Base-by-base conservation (phyloP, 1,284 basidiomycete genomes). In the Blastosporella zonata region DNA sequence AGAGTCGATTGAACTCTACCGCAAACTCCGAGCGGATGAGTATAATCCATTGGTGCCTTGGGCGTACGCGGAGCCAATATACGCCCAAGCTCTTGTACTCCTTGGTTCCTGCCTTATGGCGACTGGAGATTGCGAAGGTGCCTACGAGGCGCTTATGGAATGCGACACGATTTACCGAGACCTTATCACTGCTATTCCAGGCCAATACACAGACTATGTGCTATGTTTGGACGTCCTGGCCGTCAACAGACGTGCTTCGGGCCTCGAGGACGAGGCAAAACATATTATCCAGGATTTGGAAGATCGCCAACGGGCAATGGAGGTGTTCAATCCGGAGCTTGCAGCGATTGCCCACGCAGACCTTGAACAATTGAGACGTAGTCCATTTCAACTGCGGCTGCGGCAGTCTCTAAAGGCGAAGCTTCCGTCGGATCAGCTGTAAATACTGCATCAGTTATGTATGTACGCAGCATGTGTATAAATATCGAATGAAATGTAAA, bases 321-420 rank as follows among this genome's bases (percentile, higher is more conserved):
- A 48, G 23, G 35, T 40, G 1, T 49, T 51, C 17, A 43, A 44
- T 43, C 47, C 46, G n/a, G 40, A 52, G 17, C 20, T 52, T 13
- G 50, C 41, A 10, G 8, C n/a, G 12, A 39, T 47, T 21, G 42
- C 38, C 3, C 51, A 15, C 15, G 21, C n/a, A 28, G 18, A 36
- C 22, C 33, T 44, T 23, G 44, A 38, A 25, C 43, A 43, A 22
- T 18, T 54, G 27, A 42, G 33, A 31, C 39, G 25, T 20, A 43
- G 48, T 2, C 47, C 47, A 17, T 55, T 47, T 2, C 42, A 47
- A 40, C 13, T 44, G n/a, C 43, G 43, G 20, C 43, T 49, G 6
- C 47, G 47, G 17, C 5, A 6, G 29, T 31, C 12, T 31, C 29
- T 31, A 3, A 31, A 31, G 12, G 29, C 29, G 25, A 6, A 6